Evolutionary conservation across 2,329 filamentous ascomycete species (phyloP).

Genomic region (Sphaerostilbella broomeana): DNA sequence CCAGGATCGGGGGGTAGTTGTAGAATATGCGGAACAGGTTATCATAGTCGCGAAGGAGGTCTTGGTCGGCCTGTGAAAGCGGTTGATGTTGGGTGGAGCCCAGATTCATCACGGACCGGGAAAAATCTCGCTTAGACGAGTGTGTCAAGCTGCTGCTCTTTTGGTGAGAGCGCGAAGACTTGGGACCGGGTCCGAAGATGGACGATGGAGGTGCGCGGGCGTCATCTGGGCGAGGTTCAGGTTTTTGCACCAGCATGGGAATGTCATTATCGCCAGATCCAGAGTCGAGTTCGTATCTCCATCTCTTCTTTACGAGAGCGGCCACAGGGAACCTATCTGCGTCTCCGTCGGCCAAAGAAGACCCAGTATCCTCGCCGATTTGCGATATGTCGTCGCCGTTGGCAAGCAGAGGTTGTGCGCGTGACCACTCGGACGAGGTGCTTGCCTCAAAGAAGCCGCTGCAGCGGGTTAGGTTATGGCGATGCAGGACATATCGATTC

Average conservation of each 20-base stretch:
- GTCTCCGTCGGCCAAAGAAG: constrained; percentile 18
- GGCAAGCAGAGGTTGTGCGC: constrained; percentile 22
- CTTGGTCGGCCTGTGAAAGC: constrained; percentile 57
- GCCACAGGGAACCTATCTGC: constrained; percentile 2
- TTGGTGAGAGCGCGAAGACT: constrained; percentile 41
- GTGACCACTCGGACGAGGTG: constrained; percentile 69
- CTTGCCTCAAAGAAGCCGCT: constrained; percentile 91
- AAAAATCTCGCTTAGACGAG: constrained; percentile 54
- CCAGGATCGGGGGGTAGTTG: constrained; percentile 77
- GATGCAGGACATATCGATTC: constrained; percentile 80
- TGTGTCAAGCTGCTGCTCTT: constrained; percentile 46
- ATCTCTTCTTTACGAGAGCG: constrained; percentile 45
- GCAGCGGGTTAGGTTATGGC: constrained; percentile 79
- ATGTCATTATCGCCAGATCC: constrained; percentile 66
- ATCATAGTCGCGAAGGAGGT: constrained; percentile 85
- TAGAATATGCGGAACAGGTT: constrained; percentile 96
- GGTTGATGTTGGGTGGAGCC: constrained; percentile 36
- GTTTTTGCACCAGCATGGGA: constrained; percentile 82
- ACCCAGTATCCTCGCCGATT: constrained; percentile 40
- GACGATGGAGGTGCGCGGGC: constrained; percentile 19
- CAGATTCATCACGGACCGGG: constrained; percentile 81
- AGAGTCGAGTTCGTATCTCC: constrained; percentile 84
- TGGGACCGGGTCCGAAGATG: constrained; percentile 31
- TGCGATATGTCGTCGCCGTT: constrained; percentile 44
- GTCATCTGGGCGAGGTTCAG: constrained; percentile 30